Percentiles rank a stretch among this genome's conserved stretches.
Evolutionary conservation across 768 basidiomycete species (phyloP).

Genomic region (Daedaleopsis sinensis): DNA sequence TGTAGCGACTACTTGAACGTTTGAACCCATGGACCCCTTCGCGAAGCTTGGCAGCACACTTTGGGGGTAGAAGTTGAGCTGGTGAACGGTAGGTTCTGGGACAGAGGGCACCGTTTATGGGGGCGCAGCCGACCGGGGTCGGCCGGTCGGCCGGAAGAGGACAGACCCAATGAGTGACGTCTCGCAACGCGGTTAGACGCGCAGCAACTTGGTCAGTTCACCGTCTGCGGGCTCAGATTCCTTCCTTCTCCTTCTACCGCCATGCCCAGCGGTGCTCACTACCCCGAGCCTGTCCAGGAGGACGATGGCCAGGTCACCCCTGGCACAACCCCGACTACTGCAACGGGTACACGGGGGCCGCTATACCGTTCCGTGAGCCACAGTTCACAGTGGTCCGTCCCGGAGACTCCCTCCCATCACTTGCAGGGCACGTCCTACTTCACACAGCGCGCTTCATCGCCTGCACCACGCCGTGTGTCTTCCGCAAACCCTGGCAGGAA

Average conservation of each 20-base stretch:
- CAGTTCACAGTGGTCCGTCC: slow-evolving; percentile 59
- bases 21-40: no score
- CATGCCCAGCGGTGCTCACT: slow-evolving; percentile 18
- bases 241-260: neutral
- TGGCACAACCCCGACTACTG: slow-evolving; percentile 17
- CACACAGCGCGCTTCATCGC: slow-evolving; percentile 45
- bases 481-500: slow-evolving; percentile 49
- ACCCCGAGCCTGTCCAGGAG: slow-evolving; percentile 18
- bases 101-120: neutral
- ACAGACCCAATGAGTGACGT: slow-evolving; percentile 1
- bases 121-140: no score
- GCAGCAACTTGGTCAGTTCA: slow-evolving; percentile 9
- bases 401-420: slow-evolving; percentile 65
- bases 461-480: slow-evolving; percentile 46
- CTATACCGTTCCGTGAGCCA: slow-evolving; percentile 42
- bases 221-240: slow-evolving; percentile 22
- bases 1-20: no score
- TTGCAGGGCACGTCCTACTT: slow-evolving; percentile 73
- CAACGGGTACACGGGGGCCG: slow-evolving; percentile 23
- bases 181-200: slow-evolving; percentile 4
- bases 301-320: slow-evolving; percentile 14
- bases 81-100: neutral
- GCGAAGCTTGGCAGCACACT: no score
- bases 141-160: no score
- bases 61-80: no score